Evolutionary conservation across 768 basidiomycete genomes (phyloP), one percentile per base, ranked within the genome.

Genomic region (Serendipita vermifera): DNA sequence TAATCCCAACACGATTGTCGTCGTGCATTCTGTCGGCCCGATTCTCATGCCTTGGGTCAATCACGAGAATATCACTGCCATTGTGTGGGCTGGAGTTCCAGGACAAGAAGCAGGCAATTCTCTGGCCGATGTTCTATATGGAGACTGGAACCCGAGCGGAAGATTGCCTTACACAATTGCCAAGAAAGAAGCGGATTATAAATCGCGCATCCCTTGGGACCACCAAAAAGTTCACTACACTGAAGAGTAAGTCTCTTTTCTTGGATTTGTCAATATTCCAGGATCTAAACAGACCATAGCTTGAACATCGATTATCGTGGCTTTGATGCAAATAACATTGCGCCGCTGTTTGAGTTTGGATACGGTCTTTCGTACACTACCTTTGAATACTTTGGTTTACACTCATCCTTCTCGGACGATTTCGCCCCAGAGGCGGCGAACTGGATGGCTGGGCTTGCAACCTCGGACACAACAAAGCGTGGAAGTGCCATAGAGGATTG

Each of bases 281-380:
- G 31, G n/a, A 60, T 31, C 61, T 0, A 63, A 29, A 1, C 61
- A 6, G 13, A 14, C 22, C 6, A 31, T 57, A 76, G 75, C 2
- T 71, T 87, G 54, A 66, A 77, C 54, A 82, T 88, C 58, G 86
- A 87, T 64, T 87, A 88, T 62, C 74, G 82, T 9, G 75, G 77
- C 67, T 85, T 85, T 59, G 83, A 85, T 55, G 75, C 80, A 56
- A 75, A 81, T 57, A 69, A 79, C 67, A 63, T 64, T 33, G 61
- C 58, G 11, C 67, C 67, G 0, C 60, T 67, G 29, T 68, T 80
- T 63, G 87, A 88, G 64, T 97, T 97, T 66, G 92, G 92, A 3
- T 93, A 82, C 65, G 92, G 92, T 0, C 66, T 93, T 64, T 85
- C 82, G 56, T 97, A 96, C 71, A 85, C 92, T 35, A 76, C 69